Conservation (phyloP, 2,329 filamentous ascomycete species). For the Calonectria hawksworthii region DNA sequence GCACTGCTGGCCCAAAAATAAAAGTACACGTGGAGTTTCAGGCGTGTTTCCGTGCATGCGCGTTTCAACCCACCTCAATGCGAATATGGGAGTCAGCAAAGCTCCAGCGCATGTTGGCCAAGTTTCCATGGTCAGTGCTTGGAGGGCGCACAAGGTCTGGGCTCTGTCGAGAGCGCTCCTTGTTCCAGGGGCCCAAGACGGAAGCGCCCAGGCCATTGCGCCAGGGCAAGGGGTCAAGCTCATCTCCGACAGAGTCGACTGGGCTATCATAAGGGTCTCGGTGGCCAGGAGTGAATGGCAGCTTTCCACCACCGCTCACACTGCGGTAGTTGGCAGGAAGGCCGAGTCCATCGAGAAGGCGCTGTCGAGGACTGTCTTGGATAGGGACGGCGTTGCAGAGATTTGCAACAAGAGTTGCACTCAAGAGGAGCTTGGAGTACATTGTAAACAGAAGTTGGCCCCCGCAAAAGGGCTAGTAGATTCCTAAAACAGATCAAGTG, state of each 20-base stretch:
- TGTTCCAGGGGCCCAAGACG: slow-evolving; percentile 79
- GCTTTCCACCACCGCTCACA: slow-evolving; percentile 46
- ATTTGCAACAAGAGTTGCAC: slow-evolving; percentile 26
- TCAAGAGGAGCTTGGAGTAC: slow-evolving; percentile 31
- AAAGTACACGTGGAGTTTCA: background rate
- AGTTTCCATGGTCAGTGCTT: slow-evolving; percentile 78
- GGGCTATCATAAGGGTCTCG: slow-evolving; percentile 74
- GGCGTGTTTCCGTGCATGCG: background rate
- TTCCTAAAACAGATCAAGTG: background rate
- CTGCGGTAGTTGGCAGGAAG: slow-evolving; percentile 60
- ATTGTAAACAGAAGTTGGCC: slow-evolving; percentile 26
- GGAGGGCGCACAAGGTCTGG: slow-evolving; percentile 81
- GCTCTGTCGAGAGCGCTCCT: slow-evolving; percentile 75
- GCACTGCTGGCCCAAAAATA: background rate
- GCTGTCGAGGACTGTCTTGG: slow-evolving; percentile 68
- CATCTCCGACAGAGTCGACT: slow-evolving; percentile 71
- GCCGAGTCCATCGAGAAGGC: slow-evolving; percentile 64
- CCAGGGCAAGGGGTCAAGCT: slow-evolving; percentile 75
- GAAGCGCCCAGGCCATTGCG: slow-evolving; percentile 75
- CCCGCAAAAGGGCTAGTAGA: background rate
- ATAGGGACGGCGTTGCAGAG: slow-evolving; percentile 40
- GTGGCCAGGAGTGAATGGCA: slow-evolving; percentile 72
- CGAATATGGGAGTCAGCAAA: slow-evolving; percentile 75
- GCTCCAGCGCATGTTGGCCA: slow-evolving; percentile 81
- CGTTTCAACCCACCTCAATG: slow-evolving; percentile 65